Conservation (phyloP, 23 red algal species). For the Cyanidiococcus yangmingshanensis region DNA sequence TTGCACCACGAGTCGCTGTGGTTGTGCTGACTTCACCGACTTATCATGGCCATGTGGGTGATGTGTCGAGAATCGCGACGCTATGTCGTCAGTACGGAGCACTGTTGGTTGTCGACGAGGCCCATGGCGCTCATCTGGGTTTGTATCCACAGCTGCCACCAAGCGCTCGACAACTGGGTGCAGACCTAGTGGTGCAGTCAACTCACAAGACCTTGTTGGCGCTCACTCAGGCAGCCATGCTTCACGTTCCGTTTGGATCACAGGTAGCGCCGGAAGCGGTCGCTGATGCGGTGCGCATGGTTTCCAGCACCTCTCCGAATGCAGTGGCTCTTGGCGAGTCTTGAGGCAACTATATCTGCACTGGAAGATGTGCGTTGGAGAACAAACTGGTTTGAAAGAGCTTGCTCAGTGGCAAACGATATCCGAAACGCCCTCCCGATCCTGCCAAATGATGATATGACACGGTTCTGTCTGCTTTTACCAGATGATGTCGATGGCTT, state of each 20-base stretch:
- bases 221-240: conserved; percentile 75
- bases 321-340: conserved; percentile 54
- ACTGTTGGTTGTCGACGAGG: conserved; percentile 83
- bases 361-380: conserved; percentile 31
- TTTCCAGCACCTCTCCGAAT: conserved; percentile 66
- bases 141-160: conserved; percentile 48
- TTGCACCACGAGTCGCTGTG: conserved; percentile 39
- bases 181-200: conserved; percentile 81
- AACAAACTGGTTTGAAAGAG: conserved; percentile 24
- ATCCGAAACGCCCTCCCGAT: conserved; percentile 23
- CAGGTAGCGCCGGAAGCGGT: conserved; percentile 20
- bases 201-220: conserved; percentile 75
- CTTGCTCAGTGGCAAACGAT: conserved; percentile 22
- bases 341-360: conserved; percentile 56
- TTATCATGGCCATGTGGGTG: conserved; percentile 65
- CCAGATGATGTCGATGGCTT: conserved; percentile 40
- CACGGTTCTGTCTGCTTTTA: conserved; percentile 46
- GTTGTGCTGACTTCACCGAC: conserved; percentile 79
- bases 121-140: conserved; percentile 73
- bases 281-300: conserved; percentile 39
- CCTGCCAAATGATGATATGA: conserved; percentile 32
- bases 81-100: conserved; percentile 29
- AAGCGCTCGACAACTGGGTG: conserved; percentile 30
- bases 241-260: conserved; percentile 50
- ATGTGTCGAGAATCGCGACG: conserved; percentile 42